Evolutionary conservation across 768 basidiomycete species (phyloP), one percentile per base, ranked within the genome.

Genomic region (Punctularia strigosozonata): DNA sequence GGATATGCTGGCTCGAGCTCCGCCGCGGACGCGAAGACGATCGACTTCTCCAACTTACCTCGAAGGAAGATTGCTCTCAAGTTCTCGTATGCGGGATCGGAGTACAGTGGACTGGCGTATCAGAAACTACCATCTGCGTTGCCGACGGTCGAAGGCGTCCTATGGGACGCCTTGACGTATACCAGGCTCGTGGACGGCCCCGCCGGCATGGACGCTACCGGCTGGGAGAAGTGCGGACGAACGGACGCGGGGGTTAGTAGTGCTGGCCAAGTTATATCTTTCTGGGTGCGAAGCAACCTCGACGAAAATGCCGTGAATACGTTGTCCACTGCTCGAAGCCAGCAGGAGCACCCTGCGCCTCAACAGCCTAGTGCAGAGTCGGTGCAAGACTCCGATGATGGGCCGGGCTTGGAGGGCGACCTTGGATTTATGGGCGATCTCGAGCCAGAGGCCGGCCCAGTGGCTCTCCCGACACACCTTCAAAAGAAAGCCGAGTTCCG

Each of bases 171-270:
- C 0, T 63, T 98, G 41, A 78, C 73, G 28, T 79, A 80, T 47
- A 72, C 85, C 0, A 68, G 77, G 36, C 63, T 99, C 31, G 73
- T 98, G 8, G 86, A 94, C 51, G 67, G 67, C 1, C 72, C 68
- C 3, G 70, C 61, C 4, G 87, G 88, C 4, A 63, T 83, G 40
- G 82, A 91, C 13, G 92, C 86, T 0, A 91, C 89, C 52, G 85
- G 75, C 25, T 98, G 87, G 78, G 79, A 85, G 53, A 71, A 75
- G 47, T 97, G 95, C 57, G 94, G 95, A 10, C 62, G 95, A 51
- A 98, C 95, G 20, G 95, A 99, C 66, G 71, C 81, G 15, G 92
- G 94, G 0, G 95, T 99, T 42, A 94, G 90, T 54, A 87, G 83
- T 26, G 85, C 83, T 6, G 91, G 89, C 3, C 94, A 98, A 56